phyloP scores from a whole-genome alignment of 1,284 basidiomycete genomes.

The Pseudozyma hubeiensis region DNA sequence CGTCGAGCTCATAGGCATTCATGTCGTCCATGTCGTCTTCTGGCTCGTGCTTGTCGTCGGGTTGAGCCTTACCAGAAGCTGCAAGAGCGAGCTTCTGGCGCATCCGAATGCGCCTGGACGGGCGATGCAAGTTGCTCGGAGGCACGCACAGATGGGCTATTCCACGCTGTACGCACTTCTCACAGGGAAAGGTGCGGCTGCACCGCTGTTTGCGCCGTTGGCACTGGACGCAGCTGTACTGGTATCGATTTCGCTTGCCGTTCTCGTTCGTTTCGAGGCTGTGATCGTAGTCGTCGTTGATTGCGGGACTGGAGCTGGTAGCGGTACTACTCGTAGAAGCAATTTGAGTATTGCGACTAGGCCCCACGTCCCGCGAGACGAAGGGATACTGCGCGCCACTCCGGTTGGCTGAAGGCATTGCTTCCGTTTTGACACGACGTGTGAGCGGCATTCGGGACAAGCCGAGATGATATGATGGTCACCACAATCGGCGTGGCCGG shows the following conservation, averaged over 20 bases:
- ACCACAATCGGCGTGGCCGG: constrained; percentile 3
- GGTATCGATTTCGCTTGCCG: constrained; percentile 45
- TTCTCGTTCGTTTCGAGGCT: constrained; percentile 23
- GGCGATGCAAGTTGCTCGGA: constrained; percentile 33
- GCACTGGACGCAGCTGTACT: constrained; percentile 47
- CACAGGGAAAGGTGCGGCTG: constrained; percentile 42
- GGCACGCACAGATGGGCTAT: constrained; percentile 43
- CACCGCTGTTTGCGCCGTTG: constrained; percentile 45
- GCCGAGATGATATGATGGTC: constrained; percentile 1
- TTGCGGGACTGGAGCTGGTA: background rate
- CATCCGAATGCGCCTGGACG: constrained; percentile 40
- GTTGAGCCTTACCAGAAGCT: constrained; percentile 1
- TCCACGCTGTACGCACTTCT: constrained; percentile 44
- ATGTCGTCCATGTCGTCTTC: constrained; percentile 26
- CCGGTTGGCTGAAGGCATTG: constrained; percentile 6
- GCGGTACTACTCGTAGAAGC: constrained; percentile 6
- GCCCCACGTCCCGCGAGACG: constrained; percentile 2
- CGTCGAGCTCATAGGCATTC: constrained; percentile 38
- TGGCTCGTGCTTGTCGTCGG: constrained; percentile 1
- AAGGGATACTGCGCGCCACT: background rate
- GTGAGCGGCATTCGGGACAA: constrained; percentile 2
- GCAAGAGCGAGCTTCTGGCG: constrained; percentile 27
- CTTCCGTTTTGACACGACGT: background rate
- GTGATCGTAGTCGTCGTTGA: constrained; percentile 1
- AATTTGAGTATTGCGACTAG: background rate